These are phyloP conservation scores for Agapanthus africanus DNA, from an alignment of 106 monocot genomes.

Conservation along the genomic window DNA sequence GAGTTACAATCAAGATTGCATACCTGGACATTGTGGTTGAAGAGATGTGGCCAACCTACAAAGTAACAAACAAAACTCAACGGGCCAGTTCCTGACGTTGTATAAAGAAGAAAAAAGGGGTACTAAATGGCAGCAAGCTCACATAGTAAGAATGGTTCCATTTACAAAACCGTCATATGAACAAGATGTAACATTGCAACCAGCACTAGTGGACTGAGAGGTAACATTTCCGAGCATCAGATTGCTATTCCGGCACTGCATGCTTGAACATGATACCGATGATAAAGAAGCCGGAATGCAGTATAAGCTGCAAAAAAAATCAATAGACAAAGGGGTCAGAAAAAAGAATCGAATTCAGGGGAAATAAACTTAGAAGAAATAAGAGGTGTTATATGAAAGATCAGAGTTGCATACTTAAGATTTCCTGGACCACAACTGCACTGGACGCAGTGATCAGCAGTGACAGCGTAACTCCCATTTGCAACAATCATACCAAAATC, in stretches of 20 bases:
- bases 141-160: slow-evolving; percentile 70
- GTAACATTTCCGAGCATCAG: slow-evolving; percentile 82
- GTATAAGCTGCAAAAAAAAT: too few relatives aligned
- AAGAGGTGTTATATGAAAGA: too few relatives aligned
- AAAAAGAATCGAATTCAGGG: too few relatives aligned
- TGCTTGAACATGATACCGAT: slow-evolving; percentile 83
- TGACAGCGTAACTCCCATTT: slow-evolving; percentile 76
- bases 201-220: slow-evolving; percentile 52
- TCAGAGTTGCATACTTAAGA: too few relatives aligned
- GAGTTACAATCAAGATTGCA: too few relatives aligned
- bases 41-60: slow-evolving; percentile 59
- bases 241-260: slow-evolving; percentile 87
- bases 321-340: too few relatives aligned
- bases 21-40: slow-evolving; percentile 79
- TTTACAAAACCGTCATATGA: slow-evolving; percentile 74
- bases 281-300: slow-evolving; percentile 75
- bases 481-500: slow-evolving; percentile 75
- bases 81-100: too few relatives aligned
- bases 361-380: too few relatives aligned
- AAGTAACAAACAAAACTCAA: background rate
- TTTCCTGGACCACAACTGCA: slow-evolving; percentile 84
- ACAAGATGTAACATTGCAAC: slow-evolving; percentile 81
- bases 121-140: slow-evolving; percentile 16
- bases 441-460: slow-evolving; percentile 81
- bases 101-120: slow-evolving; percentile 5